These are phyloP conservation scores for Babesia ovata DNA, from an alignment of 169 alveolate species.

Conservation along the genomic window DNA sequence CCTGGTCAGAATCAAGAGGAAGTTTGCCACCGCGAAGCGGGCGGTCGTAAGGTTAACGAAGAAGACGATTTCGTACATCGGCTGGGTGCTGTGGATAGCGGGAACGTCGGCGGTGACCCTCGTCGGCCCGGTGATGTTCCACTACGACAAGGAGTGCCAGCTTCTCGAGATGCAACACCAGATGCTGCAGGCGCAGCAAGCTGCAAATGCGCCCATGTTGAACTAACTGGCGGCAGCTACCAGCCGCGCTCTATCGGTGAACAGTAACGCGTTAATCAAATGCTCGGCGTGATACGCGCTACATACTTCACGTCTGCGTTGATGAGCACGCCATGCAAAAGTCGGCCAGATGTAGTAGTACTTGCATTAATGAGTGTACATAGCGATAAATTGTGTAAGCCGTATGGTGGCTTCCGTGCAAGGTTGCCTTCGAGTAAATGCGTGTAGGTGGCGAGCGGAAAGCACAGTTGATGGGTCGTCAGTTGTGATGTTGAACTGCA, in stretches of 20 bases:
- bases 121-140: constrained; percentile 79
- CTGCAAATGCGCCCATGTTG: constrained; percentile 76
- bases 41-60: constrained; percentile 39
- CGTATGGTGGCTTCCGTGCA: background rate
- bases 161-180: constrained; percentile 80
- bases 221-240: constrained; percentile 34
- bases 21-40: constrained; percentile 26
- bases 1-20: constrained; percentile 13
- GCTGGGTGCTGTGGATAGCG: constrained; percentile 79
- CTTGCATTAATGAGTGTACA: background rate
- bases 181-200: constrained; percentile 78
- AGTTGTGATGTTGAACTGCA: too few relatives aligned
- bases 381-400: constrained; percentile 59
- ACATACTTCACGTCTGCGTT: background rate
- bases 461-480: too few relatives aligned
- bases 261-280: too few relatives aligned
- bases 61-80: constrained; percentile 65
- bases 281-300: too few relatives aligned
- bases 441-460: too few relatives aligned
- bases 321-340: background rate
- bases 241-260: too few relatives aligned
- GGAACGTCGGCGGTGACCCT: constrained; percentile 79
- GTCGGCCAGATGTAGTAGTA: background rate
- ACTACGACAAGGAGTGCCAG: constrained; percentile 80
- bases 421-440: background rate